Evolutionary conservation across 2,329 filamentous ascomycete species (phyloP).

Genomic region (Colletotrichum chlorophyti): DNA sequence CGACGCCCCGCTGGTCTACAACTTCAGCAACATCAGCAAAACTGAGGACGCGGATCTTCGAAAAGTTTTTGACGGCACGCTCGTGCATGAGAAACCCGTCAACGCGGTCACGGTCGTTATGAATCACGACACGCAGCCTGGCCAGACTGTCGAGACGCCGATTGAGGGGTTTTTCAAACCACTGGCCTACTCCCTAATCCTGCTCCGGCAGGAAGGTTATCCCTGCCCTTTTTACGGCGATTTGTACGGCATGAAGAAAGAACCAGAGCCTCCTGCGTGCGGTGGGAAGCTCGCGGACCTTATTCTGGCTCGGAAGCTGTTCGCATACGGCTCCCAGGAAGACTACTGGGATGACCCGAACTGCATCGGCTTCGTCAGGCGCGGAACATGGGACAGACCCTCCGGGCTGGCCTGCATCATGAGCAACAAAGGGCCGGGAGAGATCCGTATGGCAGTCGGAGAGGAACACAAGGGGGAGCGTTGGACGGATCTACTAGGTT

Average conservation of each 20-base stretch:
- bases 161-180: constrained; percentile 73
- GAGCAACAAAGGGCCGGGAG: constrained; percentile 54
- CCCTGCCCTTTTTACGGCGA: constrained; percentile 76
- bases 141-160: constrained; percentile 53
- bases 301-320: constrained; percentile 67
- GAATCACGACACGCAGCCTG: constrained; percentile 70
- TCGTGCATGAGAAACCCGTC: constrained; percentile 51
- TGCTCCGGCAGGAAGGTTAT: constrained; percentile 66
- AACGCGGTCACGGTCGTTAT: constrained; percentile 65
- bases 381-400: constrained; percentile 49
- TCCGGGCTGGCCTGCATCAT: constrained; percentile 62
- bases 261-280: constrained; percentile 56
- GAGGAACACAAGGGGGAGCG: constrained; percentile 61
- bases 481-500: constrained; percentile 69
- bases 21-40: constrained; percentile 66
- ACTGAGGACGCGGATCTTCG: constrained; percentile 64
- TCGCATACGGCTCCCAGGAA: constrained; percentile 68
- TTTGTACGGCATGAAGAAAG: constrained; percentile 64
- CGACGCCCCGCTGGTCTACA: constrained; percentile 72
- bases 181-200: constrained; percentile 75
- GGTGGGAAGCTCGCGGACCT: constrained; percentile 62
- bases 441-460: constrained; percentile 69
- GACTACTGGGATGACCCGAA: constrained; percentile 68
- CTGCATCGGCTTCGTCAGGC: constrained; percentile 66
- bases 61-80: constrained; percentile 63